Percentiles rank a stretch among this genome's conserved stretches.
phyloP scores from a whole-genome alignment of 2,329 filamentous ascomycete species.

The Lasiodiplodia gonubiensis region DNA sequence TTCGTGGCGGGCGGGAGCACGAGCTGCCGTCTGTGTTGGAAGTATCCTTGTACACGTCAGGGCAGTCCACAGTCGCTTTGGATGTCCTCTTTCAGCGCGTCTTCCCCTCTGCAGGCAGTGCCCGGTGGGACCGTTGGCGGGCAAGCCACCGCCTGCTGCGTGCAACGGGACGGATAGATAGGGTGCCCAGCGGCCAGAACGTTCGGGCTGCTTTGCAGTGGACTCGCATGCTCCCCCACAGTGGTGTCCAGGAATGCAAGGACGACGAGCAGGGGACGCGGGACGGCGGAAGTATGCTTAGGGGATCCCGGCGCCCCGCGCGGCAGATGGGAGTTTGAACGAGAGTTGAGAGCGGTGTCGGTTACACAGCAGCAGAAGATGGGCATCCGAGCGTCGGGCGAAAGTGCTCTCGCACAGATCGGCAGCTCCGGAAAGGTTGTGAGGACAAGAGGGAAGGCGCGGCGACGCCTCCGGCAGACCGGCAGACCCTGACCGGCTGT shows the following conservation, averaged over 20 bases:
- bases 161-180: not conserved
- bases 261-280: not conserved
- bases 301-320: not conserved
- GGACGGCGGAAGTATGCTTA: not conserved
- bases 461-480: constrained; percentile 4
- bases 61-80: not conserved
- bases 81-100: not conserved
- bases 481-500: constrained; percentile 5
- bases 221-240: not conserved
- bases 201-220: not conserved
- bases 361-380: constrained; percentile 7
- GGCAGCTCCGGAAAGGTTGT: constrained; percentile 3
- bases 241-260: not conserved
- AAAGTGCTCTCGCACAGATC: not conserved
- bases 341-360: not conserved
- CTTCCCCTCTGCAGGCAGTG: not conserved
- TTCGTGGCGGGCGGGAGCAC: constrained; percentile 15
- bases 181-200: not conserved
- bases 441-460: not conserved
- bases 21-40: constrained; percentile 11
- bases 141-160: not conserved
- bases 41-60: constrained; percentile 6
- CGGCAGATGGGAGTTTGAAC: not conserved
- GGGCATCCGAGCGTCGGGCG: not conserved
- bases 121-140: not conserved